These are phyloP conservation scores for Penicillium paxilli DNA, from an alignment of 495 filamentous ascomycete genomes.

Conservation along the genomic window DNA sequence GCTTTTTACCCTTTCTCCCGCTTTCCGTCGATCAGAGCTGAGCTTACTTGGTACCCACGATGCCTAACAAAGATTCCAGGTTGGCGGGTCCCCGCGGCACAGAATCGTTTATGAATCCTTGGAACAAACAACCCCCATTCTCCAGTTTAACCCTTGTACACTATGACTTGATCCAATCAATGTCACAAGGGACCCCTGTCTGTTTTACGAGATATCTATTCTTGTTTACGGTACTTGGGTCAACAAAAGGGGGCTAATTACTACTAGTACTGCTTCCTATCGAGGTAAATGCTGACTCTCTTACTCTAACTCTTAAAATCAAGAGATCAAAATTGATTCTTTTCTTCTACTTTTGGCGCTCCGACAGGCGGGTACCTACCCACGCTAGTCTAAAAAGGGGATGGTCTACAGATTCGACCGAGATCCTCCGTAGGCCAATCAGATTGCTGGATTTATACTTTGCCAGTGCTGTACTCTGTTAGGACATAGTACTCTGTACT, in stretches of 20 bases:
- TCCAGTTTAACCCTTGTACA: background rate
- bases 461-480: background rate
- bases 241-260: no score
- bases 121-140: no score
- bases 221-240: no score
- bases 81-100: background rate
- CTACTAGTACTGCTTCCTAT: background rate
- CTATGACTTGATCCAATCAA: background rate
- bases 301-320: background rate
- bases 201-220: background rate
- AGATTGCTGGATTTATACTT: background rate
- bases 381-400: background rate
- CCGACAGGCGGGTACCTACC: constrained; percentile 33
- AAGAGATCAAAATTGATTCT: background rate
- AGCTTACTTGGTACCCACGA: background rate
- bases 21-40: background rate
- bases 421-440: constrained; percentile 40
- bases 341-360: background rate
- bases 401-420: constrained; percentile 23
- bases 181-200: background rate
- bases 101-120: no score
- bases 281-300: background rate
- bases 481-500: no score
- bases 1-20: background rate
- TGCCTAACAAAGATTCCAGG: constrained; percentile 1